Evolutionary conservation across 129 eudicot genomes (phyloP), one percentile per base, ranked within the genome.

Genomic region (Saposhnikovia divaricata): DNA sequence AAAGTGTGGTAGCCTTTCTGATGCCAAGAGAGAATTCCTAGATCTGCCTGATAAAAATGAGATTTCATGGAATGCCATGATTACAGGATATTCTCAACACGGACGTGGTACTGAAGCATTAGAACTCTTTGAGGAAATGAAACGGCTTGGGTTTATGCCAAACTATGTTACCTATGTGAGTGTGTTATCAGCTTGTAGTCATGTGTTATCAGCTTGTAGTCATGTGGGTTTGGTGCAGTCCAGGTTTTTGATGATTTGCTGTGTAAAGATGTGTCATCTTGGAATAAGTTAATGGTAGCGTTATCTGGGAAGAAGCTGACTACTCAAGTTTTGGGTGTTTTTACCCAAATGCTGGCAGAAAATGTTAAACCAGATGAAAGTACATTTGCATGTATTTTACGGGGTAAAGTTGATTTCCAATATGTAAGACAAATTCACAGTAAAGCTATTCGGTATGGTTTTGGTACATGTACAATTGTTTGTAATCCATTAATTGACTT

Each of bases 51-150:
- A 82, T 45, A 96, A 86, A 81, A 96, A 92, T 63, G 97, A 92
- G 53, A 79, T 96, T 42, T 88, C 99, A 11, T 96, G 99, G 99
- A 96, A 96, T 82, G 95, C 99, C 37, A 96, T 96, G 98, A 96
- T 96, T 44, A 92, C 98, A 6, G 97, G 95, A 47, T 96, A 92
- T 77, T 96, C 99, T 79, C 99, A 96, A 83, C 99, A 96, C 72
- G 99, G 99, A 39, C 84, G 87, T 77, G 97, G 99, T 46, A 77
- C 76, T 50, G 86, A 92, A 84, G 97, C 97, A 43, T 81, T 96
- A 81, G 53, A 90, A 46, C 90, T 96, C 80, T 96, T 92, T 47
- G 89, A 92, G 57, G 91, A 92, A 59, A 96, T 92, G 99, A 92
- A 83, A 80, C 37, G 9, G 69, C 82, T 44, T 10, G 85, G 85